A percentile compares a stretch with the other conserved stretches of the same genome.
These are phyloP conservation scores for Botrytis galanthina DNA, from an alignment of 2,329 filamentous ascomycete genomes.

Conservation along the genomic window DNA sequence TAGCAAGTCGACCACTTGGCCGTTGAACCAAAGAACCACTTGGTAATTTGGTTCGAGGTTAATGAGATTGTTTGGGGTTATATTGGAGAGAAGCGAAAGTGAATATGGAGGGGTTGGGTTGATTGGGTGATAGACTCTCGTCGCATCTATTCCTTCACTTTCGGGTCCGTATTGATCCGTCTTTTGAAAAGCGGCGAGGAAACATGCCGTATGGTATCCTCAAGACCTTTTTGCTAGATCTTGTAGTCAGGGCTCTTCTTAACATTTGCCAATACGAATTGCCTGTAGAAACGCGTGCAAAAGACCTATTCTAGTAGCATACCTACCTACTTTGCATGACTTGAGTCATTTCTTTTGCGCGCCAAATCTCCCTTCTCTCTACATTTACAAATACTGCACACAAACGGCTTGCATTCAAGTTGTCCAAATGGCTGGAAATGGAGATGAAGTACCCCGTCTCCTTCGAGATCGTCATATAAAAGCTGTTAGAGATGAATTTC, in stretches of 20 bases:
- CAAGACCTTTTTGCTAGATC: not conserved
- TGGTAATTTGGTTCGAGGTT: not conserved
- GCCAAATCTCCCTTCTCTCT: not conserved
- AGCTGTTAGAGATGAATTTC: not conserved
- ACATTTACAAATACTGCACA: not conserved
- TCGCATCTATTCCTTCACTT: not conserved
- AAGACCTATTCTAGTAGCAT: too few species aligned
- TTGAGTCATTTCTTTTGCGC: not conserved
- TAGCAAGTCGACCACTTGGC: not conserved
- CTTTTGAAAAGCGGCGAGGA: not conserved
- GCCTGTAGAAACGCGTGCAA: not conserved
- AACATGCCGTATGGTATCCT: not conserved
- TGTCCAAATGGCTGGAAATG: not conserved
- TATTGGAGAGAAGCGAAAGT: not conserved
- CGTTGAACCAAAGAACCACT: not conserved
- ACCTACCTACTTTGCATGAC: not conserved
- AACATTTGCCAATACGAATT: not conserved
- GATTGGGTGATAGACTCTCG: not conserved
- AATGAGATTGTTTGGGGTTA: not conserved
- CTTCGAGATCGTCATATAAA: constrained; percentile 12
- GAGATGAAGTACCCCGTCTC: not conserved
- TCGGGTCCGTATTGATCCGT: not conserved
- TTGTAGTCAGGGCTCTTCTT: rapidly evolving
- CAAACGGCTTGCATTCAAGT: not conserved
- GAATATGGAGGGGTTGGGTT: not conserved